phyloP scores from a whole-genome alignment of 345 rosid genomes.

The Salix exigua region DNA sequence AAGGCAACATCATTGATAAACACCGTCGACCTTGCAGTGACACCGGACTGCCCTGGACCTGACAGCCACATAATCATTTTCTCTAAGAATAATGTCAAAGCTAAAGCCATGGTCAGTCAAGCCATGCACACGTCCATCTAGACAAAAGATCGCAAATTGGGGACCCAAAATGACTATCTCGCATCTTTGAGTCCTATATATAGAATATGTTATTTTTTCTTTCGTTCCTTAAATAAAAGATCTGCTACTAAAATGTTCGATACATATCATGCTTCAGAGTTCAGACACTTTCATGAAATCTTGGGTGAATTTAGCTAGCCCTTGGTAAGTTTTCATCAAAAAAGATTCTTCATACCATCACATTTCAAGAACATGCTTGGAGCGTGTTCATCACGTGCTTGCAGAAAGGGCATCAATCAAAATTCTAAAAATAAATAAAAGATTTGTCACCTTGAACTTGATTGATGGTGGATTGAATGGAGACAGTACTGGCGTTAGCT shows the following conservation, averaged over 20 bases:
- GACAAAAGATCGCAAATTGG: conserved; percentile 21
- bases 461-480: conserved; percentile 40
- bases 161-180: conserved; percentile 10
- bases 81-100: background rate
- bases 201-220: background rate
- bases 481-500: conserved; percentile 17
- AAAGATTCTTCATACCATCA: background rate
- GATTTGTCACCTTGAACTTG: conserved; percentile 43
- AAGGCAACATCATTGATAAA: conserved; percentile 85
- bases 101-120: conserved; percentile 23
- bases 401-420: background rate
- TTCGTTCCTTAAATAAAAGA: background rate
- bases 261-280: background rate
- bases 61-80: conserved; percentile 12
- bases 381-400: background rate
- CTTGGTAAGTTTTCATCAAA: background rate
- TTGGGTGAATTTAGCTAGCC: background rate
- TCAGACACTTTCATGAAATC: background rate
- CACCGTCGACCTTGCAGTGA: conserved; percentile 48
- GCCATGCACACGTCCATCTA: conserved; percentile 49
- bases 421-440: background rate
- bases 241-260: background rate
- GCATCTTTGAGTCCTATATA: background rate
- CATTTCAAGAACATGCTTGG: background rate
- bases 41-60: conserved; percentile 30